A percentile compares a stretch with the other conserved stretches of the same genome.
phyloP scores from a whole-genome alignment of 208 protist genomes.

The Leishmania tarentolae region DNA sequence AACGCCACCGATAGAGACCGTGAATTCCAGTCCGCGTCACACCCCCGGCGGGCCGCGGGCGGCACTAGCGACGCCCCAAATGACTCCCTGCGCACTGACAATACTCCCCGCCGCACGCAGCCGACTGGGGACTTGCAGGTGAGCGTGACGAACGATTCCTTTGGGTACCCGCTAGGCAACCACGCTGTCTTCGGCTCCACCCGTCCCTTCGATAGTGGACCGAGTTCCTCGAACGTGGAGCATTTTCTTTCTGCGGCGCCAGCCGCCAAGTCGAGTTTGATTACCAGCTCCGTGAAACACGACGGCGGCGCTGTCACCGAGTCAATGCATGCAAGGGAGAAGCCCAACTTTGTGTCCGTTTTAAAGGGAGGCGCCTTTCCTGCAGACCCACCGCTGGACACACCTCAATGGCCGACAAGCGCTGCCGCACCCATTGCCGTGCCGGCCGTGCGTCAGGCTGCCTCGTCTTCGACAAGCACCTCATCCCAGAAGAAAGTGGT shows the following conservation, averaged over 20 bases:
- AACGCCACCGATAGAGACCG: neutral
- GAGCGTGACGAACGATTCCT: constrained; percentile 47
- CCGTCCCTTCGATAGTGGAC: constrained; percentile 33
- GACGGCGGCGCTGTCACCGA: neutral
- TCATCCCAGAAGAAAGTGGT: constrained; percentile 1
- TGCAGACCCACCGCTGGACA: constrained; percentile 8
- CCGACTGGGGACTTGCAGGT: constrained; percentile 1
- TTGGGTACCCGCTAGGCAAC: constrained; percentile 31
- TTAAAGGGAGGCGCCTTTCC: constrained; percentile 9
- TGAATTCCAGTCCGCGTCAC: neutral
- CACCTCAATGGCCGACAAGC: constrained; percentile 1
- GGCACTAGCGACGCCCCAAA: neutral
- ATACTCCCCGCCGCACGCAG: neutral
- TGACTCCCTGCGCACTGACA: neutral
- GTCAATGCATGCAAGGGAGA: constrained; percentile 19
- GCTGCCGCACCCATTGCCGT: constrained; percentile 1
- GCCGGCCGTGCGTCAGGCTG: neutral
- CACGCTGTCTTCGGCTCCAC: constrained; percentile 42
- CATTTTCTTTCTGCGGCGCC: constrained; percentile 37
- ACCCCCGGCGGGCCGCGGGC: neutral
- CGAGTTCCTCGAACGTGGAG: constrained; percentile 28
- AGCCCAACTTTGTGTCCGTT: constrained; percentile 39
- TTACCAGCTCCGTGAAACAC: neutral
- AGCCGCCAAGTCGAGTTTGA: constrained; percentile 11
- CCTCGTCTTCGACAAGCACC: neutral